Percentiles rank a stretch among this genome's conserved stretches.
Evolutionary conservation across 352 stramenopile species (phyloP).

Genomic region (Globisporangium barbulae): DNA sequence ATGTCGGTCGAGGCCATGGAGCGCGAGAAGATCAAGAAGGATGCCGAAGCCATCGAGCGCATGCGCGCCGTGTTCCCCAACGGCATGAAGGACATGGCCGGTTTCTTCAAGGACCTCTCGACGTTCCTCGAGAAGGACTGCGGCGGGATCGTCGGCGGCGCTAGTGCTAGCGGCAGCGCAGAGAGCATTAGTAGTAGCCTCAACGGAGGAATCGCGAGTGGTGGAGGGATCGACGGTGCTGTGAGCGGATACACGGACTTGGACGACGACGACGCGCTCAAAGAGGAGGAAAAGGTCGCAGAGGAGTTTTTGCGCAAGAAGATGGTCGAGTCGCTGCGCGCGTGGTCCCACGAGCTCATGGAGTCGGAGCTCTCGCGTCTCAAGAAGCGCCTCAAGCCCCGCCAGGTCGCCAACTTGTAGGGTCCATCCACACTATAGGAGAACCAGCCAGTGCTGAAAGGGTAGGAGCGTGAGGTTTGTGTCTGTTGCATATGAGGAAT

Average conservation of each 20-base stretch:
- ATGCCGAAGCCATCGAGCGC: constrained; percentile 70
- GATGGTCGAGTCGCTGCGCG: constrained; percentile 65
- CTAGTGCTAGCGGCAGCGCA: not conserved
- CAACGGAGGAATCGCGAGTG: constrained; percentile 18
- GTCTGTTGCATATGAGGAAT: not conserved
- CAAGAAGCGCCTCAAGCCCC: constrained; percentile 68
- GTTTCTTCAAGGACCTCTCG: constrained; percentile 75
- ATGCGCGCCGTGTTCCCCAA: constrained; percentile 68
- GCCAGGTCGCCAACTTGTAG: constrained; percentile 52
- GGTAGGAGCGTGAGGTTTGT: not conserved
- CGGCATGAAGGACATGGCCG: constrained; percentile 66
- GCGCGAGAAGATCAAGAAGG: constrained; percentile 60
- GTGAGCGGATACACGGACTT: constrained; percentile 35
- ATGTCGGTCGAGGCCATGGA: constrained; percentile 55
- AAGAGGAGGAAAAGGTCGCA: constrained; percentile 32
- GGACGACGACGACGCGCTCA: constrained; percentile 30
- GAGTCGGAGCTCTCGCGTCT: constrained; percentile 61
- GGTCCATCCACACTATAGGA: not conserved
- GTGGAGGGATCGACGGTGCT: not conserved
- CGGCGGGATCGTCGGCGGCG: constrained; percentile 21
- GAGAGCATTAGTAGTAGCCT: constrained; percentile 3
- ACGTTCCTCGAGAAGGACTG: constrained; percentile 65
- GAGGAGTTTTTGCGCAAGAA: constrained; percentile 74
- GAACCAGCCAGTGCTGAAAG: not conserved
- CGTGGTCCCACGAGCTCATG: constrained; percentile 73